Evolutionary conservation across 1,284 basidiomycete genomes (phyloP).

Genomic region (Vanrija sp.): DNA sequence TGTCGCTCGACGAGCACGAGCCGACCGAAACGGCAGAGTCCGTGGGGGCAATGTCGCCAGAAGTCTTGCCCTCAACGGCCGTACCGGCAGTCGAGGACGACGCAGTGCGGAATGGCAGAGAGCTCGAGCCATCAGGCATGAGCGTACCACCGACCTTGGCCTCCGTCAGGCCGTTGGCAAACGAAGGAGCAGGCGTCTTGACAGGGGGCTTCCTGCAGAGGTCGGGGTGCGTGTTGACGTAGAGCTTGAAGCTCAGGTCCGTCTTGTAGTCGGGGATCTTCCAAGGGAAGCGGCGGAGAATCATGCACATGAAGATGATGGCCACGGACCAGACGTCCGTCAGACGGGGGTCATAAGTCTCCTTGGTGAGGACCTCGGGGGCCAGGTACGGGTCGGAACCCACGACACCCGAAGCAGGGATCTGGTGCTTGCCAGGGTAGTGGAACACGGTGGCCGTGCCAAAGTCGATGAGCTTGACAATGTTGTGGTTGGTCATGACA

Average conservation of each 20-base stretch:
- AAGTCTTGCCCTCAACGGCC: slow-evolving; percentile 18
- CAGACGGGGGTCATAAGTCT: slow-evolving; percentile 89
- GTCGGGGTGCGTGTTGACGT: slow-evolving; percentile 88
- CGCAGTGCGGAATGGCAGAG: slow-evolving; percentile 37
- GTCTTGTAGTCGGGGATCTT: slow-evolving; percentile 93
- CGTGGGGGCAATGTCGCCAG: not conserved
- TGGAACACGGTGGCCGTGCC: slow-evolving; percentile 99
- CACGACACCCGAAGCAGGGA: slow-evolving; percentile 83
- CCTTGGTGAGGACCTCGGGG: slow-evolving; percentile 80
- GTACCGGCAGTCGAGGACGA: slow-evolving; percentile 30
- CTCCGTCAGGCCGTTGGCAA: slow-evolving; percentile 28
- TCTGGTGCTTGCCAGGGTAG: slow-evolving; percentile 83
- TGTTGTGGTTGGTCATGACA: slow-evolving; percentile 90
- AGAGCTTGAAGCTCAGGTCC: slow-evolving; percentile 86
- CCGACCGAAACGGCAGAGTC: slow-evolving; percentile 6
- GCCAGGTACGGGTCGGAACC: slow-evolving; percentile 98
- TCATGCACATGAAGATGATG: slow-evolving; percentile 99
- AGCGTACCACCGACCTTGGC: slow-evolving; percentile 30
- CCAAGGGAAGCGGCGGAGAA: slow-evolving; percentile 98
- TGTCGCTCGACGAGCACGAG: slow-evolving; percentile 23
- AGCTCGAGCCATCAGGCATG: slow-evolving; percentile 36
- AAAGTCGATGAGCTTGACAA: slow-evolving; percentile 99
- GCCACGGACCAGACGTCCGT: slow-evolving; percentile 98
- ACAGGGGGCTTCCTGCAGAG: slow-evolving; percentile 55
- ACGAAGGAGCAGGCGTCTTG: slow-evolving; percentile 40